phyloP scores from a whole-genome alignment of 495 filamentous ascomycete genomes.

The Parmelia sp. region DNA sequence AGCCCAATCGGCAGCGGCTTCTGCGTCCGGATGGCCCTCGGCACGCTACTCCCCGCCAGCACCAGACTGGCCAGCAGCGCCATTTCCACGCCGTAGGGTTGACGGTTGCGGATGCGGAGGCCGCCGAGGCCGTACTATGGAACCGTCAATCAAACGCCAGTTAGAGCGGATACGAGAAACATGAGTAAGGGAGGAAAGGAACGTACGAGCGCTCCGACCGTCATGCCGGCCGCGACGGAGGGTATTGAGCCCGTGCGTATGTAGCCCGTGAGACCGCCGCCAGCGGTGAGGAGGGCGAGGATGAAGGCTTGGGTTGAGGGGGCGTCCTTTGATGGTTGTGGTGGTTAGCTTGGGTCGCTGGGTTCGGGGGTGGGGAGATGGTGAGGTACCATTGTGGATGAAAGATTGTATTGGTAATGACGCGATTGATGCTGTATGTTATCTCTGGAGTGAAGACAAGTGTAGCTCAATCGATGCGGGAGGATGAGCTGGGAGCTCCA shows the following conservation, averaged over 20 bases:
- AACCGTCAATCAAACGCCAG: too few species aligned
- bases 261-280: slow-evolving; percentile 82
- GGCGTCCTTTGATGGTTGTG: slow-evolving; percentile 2
- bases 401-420: neutral
- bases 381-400: neutral
- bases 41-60: slow-evolving; percentile 74
- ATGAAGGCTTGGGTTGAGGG: slow-evolving; percentile 53
- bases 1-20: slow-evolving; percentile 74
- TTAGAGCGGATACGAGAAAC: neutral
- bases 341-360: neutral
- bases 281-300: slow-evolving; percentile 75
- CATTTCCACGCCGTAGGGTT: slow-evolving; percentile 68
- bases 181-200: neutral
- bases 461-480: slow-evolving; percentile 5
- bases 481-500: too few species aligned
- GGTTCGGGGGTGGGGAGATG: neutral
- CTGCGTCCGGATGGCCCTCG: slow-evolving; percentile 68
- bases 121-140: slow-evolving; percentile 62
- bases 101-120: slow-evolving; percentile 56
- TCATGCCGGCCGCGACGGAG: slow-evolving; percentile 73
- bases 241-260: slow-evolving; percentile 75
- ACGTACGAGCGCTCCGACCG: slow-evolving; percentile 62
- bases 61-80: slow-evolving; percentile 73
- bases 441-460: too few species aligned
- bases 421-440: too few species aligned